Percentiles rank a stretch among this genome's conserved stretches.
Evolutionary conservation across 352 stramenopile genomes (phyloP).

Genomic region (Pythium apleroticum): DNA sequence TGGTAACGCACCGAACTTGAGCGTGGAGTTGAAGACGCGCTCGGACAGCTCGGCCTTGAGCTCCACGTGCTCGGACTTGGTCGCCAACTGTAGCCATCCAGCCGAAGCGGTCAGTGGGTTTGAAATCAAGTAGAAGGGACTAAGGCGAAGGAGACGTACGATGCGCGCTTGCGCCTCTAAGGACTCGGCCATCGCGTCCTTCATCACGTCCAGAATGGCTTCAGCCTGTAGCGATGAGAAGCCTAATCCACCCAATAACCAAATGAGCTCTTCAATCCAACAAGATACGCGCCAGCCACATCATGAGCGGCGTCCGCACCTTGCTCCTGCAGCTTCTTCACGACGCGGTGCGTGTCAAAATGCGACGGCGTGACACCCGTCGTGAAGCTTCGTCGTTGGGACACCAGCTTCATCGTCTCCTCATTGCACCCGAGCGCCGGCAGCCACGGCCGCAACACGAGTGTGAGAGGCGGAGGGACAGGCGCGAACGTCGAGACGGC

Average conservation of each 20-base stretch:
- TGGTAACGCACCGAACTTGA: conserved; percentile 73
- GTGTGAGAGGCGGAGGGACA: not conserved
- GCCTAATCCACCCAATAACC: conserved; percentile 31
- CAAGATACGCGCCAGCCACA: not conserved
- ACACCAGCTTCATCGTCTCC: not conserved
- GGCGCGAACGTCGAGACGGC: not conserved
- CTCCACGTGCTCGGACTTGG: conserved; percentile 86
- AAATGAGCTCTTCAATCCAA: not conserved
- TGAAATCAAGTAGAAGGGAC: too few relatives aligned
- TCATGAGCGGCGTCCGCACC: conserved; percentile 38
- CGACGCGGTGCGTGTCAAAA: conserved; percentile 68
- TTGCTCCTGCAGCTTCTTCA: conserved; percentile 70
- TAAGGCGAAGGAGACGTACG: conserved; percentile 28
- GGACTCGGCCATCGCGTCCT: conserved; percentile 77
- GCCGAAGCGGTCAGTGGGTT: not conserved
- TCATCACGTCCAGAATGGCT: conserved; percentile 81
- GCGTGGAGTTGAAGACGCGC: conserved; percentile 87
- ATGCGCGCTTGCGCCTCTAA: conserved; percentile 69
- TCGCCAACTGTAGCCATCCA: conserved; percentile 52
- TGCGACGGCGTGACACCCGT: conserved; percentile 22
- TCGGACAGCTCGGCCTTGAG: conserved; percentile 85
- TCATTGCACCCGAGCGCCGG: not conserved
- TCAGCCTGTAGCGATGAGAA: conserved; percentile 70
- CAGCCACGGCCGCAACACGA: not conserved
- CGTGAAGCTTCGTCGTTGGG: conserved; percentile 13